Base-by-base conservation (phyloP, 2,329 filamentous ascomycete genomes). In the Aphanoascus verrucosus region DNA sequence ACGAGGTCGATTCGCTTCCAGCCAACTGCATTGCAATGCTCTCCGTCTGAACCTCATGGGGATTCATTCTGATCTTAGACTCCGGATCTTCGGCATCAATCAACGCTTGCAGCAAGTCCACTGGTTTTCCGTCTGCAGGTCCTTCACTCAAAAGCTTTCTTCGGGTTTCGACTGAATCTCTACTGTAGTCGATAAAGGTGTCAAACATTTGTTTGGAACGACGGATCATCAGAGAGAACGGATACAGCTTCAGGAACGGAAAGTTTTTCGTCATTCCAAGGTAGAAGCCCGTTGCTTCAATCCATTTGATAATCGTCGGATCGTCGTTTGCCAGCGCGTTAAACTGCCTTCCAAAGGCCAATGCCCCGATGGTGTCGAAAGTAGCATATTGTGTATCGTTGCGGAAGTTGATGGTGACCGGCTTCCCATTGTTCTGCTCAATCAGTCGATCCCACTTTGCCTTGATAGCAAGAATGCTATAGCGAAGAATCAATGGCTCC, bases 21-120 rank as follows among this genome's bases (percentile, higher is more conserved):
- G 46, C 46, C 17, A 49, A 34, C 46, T 49, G 46, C 46, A 49
- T 49, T 14, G 46, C 46, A 38, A 49, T 49, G 46, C 46, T 49
- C 46, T 49, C 46, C 9, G 46, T 49, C 14, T 19, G 20, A 34
- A 49, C 46, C 34, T 49, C 46, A 17, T 49, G 46, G 34, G 46
- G 46, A 12, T 28, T 49, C 46, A 49, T 49, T 12, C 34, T 12
- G 14, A 34, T 34, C 8, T 38, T 49, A 38, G 46, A 49, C 2
- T 49, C 46, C 20, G 46, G 46, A 19, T 49, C 46, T 19, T 49
- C 46, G 12, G 46, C 46, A 20, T 49, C 46, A 28, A 49, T 32
- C 12, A 49, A 49, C 5, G 46, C 46, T 34, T 49, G 46, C 8
- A 49, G 34, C 20, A 49, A 34, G 2, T 49, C 46, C 19, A 49